These are phyloP conservation scores for Suillus subalutaceus DNA, from an alignment of 768 basidiomycete species.

Conservation along the genomic window DNA sequence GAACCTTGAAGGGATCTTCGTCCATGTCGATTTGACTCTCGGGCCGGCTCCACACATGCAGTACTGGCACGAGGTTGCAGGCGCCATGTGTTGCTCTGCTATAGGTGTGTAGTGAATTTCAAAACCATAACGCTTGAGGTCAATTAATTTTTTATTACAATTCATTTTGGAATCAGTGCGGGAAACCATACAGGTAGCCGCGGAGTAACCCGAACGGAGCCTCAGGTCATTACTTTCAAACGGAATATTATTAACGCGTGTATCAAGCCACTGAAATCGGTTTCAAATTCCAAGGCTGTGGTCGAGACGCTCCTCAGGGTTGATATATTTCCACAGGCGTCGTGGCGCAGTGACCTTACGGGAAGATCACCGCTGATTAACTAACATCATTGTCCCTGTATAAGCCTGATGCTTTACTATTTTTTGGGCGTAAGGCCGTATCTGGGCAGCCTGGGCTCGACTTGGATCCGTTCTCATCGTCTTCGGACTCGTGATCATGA, in stretches of 20 bases:
- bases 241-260: background rate
- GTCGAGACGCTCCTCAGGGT: background rate
- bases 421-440: background rate
- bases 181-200: background rate
- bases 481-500: background rate
- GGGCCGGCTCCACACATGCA: background rate
- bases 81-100: background rate
- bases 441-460: background rate
- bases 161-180: background rate
- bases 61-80: background rate
- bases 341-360: background rate
- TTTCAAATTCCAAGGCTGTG: background rate
- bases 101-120: background rate
- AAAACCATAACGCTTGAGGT: background rate
- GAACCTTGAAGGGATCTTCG: background rate
- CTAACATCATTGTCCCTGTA: background rate
- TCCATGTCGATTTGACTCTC: background rate
- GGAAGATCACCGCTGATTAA: background rate
- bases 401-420: background rate
- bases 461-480: conserved; percentile 1
- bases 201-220: background rate
- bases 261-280: background rate
- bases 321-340: background rate
- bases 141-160: background rate
- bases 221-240: background rate